A percentile compares a stretch with the other conserved stretches of the same genome.
phyloP scores from a whole-genome alignment of 2,329 filamentous ascomycete genomes.

The Penicillium freii region DNA sequence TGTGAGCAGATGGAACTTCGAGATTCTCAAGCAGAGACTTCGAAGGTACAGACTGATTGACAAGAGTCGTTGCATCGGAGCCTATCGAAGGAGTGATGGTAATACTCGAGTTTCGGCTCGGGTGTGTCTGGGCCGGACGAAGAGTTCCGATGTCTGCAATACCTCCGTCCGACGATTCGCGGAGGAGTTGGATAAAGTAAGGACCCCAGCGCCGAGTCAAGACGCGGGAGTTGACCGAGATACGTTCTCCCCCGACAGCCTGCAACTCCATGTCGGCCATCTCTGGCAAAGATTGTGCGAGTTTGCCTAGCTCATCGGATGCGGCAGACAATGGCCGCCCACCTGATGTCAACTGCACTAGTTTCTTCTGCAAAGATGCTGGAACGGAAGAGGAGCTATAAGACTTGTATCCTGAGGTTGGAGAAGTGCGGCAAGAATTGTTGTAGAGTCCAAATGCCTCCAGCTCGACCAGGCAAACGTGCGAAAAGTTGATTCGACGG shows the following conservation, averaged over 20 bases:
- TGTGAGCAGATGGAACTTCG: conserved; percentile 54
- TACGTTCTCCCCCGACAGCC: conserved; percentile 83
- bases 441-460: conserved; percentile 97
- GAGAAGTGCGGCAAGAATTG: conserved; percentile 76
- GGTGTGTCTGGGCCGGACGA: conserved; percentile 59
- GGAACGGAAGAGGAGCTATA: conserved; percentile 70
- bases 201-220: conserved; percentile 88
- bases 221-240: conserved; percentile 89
- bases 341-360: conserved; percentile 60
- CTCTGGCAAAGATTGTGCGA: conserved; percentile 76
- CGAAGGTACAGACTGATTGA: conserved; percentile 32
- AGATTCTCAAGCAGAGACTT: conserved; percentile 43
- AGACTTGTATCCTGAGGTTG: conserved; percentile 80
- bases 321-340: conserved; percentile 73
- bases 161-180: conserved; percentile 73
- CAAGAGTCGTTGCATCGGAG: conserved; percentile 44
- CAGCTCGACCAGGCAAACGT: conserved; percentile 93
- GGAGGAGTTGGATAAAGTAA: conserved; percentile 88
- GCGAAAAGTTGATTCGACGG: conserved; percentile 93
- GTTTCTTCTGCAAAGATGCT: conserved; percentile 52
- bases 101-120: conserved; percentile 74
- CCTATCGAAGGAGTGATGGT: conserved; percentile 69
- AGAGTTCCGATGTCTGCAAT: conserved; percentile 71
- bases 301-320: conserved; percentile 80
- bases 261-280: conserved; percentile 95